Base-by-base conservation (phyloP, 2,329 filamentous ascomycete species). In the Cordyceps militaris region DNA sequence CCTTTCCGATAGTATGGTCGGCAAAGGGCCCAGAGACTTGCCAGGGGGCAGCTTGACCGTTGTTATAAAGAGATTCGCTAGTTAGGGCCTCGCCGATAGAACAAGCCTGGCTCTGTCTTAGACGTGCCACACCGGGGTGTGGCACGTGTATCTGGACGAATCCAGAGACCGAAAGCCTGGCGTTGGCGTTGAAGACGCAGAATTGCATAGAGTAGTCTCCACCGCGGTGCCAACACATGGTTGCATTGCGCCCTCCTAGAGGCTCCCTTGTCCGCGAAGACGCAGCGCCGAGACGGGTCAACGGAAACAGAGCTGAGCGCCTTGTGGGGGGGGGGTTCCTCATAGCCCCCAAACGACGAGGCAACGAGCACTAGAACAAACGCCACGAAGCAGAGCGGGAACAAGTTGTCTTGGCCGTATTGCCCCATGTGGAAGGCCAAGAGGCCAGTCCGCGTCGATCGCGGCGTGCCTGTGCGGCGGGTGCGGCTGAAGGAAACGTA, bases 391-490 rank as follows among this genome's bases (percentile, higher is more conserved):
- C 19, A 9, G 38, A 32, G 24, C 50, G 50, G 50, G 38, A 53
- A 43, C 50, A 53, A 53, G 23, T 43, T 43, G 28, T 4, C 26
- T 44, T 44, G 50, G 51, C 40, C 14, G 40, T 28, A 24, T 54
- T 54, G 28, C 51, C 40, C 51, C 51, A 54, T 54, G 51, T 54
- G 51, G 28, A 44, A 54, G 51, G 40, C 6, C 51, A 43, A 54
- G 40, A 32, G 51, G 51, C 36, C 51, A 54, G 28, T 10, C 38
- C 38, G 38, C 30, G 51, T 26, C 28, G 28, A 54, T 46, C 19
- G 14, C 11, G 5, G 8, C 36, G 26, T 13, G n/a, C n/a, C n/a
- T 43, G 40, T 4, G 11, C 19, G 13, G 19, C 34, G 10, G 36
- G 9, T n/a, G n/a, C n/a, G n/a, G n/a, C n/a, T n/a, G 43, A 47